phyloP scores from a whole-genome alignment of 495 filamentous ascomycete genomes.

The Penicillium parvum region DNA sequence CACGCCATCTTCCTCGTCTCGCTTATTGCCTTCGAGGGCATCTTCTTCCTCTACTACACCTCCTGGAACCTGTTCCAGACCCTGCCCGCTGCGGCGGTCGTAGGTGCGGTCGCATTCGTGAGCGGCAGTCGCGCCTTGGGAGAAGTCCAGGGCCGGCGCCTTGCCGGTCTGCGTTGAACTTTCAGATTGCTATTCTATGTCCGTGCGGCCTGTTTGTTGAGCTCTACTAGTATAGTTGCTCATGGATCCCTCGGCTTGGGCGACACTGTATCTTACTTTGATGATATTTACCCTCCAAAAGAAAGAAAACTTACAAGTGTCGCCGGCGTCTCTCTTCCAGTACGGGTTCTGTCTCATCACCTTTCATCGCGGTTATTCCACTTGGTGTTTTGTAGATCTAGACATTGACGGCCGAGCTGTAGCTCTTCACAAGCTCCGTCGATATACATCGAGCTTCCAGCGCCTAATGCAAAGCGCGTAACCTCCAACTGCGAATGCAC shows the following conservation, averaged over 20 bases:
- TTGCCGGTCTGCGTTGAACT: slow-evolving; percentile 70
- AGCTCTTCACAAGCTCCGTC: too few relatives aligned
- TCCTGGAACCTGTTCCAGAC: slow-evolving; percentile 91
- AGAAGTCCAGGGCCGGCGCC: slow-evolving; percentile 82
- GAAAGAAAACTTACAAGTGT: slow-evolving; percentile 2
- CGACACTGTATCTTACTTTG: slow-evolving; percentile 21
- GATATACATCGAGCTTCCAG: too few relatives aligned
- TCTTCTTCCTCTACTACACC: slow-evolving; percentile 94
- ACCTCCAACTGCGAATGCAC: too few relatives aligned
- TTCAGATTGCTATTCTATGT: background rate
- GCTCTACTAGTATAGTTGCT: background rate
- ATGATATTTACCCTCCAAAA: slow-evolving; percentile 12
- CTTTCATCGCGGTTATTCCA: too few relatives aligned
- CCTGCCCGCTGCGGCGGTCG: slow-evolving; percentile 65
- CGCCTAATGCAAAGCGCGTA: too few relatives aligned
- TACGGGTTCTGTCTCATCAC: too few relatives aligned
- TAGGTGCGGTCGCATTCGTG: slow-evolving; percentile 69
- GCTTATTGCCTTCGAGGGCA: slow-evolving; percentile 77
- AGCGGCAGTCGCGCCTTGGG: slow-evolving; percentile 88
- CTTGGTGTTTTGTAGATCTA: too few relatives aligned
- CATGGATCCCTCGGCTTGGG: background rate
- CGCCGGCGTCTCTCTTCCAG: too few relatives aligned
- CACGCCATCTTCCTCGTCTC: slow-evolving; percentile 81
- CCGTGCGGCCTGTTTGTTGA: background rate
- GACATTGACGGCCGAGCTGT: too few relatives aligned